Conservation (phyloP, 2,329 filamentous ascomycete species). For the Xylaria sp. region DNA sequence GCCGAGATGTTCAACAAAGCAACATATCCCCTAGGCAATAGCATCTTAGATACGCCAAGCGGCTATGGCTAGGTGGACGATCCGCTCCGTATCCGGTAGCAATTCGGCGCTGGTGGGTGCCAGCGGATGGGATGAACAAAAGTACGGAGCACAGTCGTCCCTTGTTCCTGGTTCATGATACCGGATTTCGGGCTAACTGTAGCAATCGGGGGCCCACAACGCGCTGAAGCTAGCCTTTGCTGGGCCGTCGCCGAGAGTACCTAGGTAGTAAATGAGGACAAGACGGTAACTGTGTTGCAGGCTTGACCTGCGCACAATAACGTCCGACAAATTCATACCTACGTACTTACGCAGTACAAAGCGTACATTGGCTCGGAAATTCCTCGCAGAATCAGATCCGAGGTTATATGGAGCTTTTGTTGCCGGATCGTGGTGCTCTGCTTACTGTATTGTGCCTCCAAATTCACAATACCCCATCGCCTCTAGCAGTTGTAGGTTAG, state of each 20-base stretch:
- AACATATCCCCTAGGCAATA: background rate
- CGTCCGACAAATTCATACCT: background rate
- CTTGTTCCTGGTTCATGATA: slow-evolving; percentile 17
- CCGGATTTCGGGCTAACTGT: slow-evolving; percentile 3
- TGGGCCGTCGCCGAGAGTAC: background rate
- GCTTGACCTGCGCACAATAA: background rate
- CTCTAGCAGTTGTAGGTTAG: background rate
- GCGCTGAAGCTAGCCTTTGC: slow-evolving; percentile 1
- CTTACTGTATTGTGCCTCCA: slow-evolving; percentile 28
- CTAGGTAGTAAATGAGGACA: background rate
- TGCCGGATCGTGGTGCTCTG: slow-evolving; percentile 1
- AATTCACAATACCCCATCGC: background rate
- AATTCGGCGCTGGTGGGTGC: slow-evolving; percentile 4
- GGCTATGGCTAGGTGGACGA: slow-evolving; percentile 1
- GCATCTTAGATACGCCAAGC: slow-evolving; percentile 3
- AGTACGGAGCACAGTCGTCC: slow-evolving; percentile 1
- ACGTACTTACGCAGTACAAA: background rate
- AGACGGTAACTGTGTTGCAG: background rate
- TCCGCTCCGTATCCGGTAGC: slow-evolving; percentile 3
- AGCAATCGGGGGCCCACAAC: slow-evolving; percentile 16
- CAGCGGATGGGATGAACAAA: background rate
- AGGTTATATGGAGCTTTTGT: slow-evolving; percentile 5
- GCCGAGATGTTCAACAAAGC: background rate
- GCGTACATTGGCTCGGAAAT: background rate
- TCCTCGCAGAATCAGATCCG: background rate